phyloP scores from a whole-genome alignment of 2,329 filamentous ascomycete species.

The Aureobasidium sp. region DNA sequence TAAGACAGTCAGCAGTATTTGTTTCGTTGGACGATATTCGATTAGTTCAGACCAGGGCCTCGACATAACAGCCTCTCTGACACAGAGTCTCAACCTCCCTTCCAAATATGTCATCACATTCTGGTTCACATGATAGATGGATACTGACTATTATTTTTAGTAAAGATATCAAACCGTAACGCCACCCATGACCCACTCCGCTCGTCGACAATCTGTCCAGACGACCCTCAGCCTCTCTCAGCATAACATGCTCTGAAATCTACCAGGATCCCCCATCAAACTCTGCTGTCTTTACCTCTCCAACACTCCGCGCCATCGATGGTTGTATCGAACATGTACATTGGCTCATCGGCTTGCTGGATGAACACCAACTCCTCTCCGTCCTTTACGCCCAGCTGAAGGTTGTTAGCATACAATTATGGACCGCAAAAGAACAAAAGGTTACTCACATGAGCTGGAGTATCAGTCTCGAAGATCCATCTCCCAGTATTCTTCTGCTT shows the following conservation, averaged over 20 bases:
- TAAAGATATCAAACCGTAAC: background rate
- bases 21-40: no score
- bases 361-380: background rate
- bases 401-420: background rate
- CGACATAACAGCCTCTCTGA: no score
- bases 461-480: background rate
- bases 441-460: background rate
- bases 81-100: no score
- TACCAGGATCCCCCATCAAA: background rate
- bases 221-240: background rate
- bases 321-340: background rate
- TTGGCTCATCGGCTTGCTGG: background rate
- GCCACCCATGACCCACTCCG: background rate
- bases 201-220: no score
- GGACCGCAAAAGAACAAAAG: background rate
- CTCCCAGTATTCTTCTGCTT: background rate
- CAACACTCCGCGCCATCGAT: background rate
- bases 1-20: no score
- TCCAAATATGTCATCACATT: no score
- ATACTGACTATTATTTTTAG: no score
- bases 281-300: background rate
- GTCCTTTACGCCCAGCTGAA: background rate
- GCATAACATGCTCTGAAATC: no score
- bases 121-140: no score
- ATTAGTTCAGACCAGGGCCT: no score